These are phyloP conservation scores for Crucibulum laeve DNA, from an alignment of 768 basidiomycete genomes.

Conservation along the genomic window DNA sequence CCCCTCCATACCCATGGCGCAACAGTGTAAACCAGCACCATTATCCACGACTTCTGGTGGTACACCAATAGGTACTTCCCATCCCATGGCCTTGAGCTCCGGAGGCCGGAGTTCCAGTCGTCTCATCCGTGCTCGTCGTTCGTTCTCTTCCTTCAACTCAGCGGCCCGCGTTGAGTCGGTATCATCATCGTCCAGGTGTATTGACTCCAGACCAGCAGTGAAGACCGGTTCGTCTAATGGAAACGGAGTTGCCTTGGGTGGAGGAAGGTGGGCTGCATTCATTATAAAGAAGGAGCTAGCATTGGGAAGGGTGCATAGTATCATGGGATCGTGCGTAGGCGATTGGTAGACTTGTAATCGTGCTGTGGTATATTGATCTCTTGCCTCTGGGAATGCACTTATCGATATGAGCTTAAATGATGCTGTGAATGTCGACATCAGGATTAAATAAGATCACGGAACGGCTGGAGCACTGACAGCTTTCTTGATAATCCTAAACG, in stretches of 20 bases:
- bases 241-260: slow-evolving; percentile 37
- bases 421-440: slow-evolving; percentile 28
- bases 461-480: slow-evolving; percentile 56
- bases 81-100: no score
- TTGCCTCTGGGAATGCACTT: slow-evolving; percentile 35
- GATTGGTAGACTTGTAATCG: slow-evolving; percentile 40
- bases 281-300: slow-evolving; percentile 36
- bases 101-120: no score
- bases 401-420: slow-evolving; percentile 63
- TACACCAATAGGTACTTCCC: no score
- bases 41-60: no score
- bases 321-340: slow-evolving; percentile 46
- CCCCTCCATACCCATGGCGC: slow-evolving; percentile 40
- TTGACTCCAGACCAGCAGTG: slow-evolving; percentile 7
- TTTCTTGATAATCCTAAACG: slow-evolving; percentile 69
- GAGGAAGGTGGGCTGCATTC: slow-evolving; percentile 41
- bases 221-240: slow-evolving; percentile 25
- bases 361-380: slow-evolving; percentile 26
- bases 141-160: no score
- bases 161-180: not conserved
- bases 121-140: no score
- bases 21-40: slow-evolving; percentile 25
- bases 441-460: not conserved
- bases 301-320: slow-evolving; percentile 36
- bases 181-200: not conserved